Conservation (phyloP, 1,284 basidiomycete genomes). For the Sporisorium scitamineum region DNA sequence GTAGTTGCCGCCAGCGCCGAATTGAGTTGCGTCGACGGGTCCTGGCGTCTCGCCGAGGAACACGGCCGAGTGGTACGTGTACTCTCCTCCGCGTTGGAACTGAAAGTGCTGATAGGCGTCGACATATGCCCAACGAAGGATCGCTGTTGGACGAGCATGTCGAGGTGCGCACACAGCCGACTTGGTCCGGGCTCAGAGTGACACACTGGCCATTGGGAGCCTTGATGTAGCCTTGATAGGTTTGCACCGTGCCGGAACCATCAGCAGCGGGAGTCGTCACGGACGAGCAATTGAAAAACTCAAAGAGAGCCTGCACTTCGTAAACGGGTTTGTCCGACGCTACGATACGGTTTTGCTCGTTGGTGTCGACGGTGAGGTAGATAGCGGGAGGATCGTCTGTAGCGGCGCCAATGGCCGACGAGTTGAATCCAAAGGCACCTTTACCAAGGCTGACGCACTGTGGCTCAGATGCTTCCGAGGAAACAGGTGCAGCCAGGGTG, state of each 20-base stretch:
- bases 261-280: neutral
- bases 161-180: neutral
- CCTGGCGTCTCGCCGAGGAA: constrained; percentile 13
- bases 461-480: neutral
- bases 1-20: constrained; percentile 5
- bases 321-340: neutral
- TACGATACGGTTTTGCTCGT: neutral
- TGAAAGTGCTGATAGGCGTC: constrained; percentile 19
- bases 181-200: neutral
- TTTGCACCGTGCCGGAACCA: constrained; percentile 4
- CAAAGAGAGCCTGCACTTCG: constrained; percentile 11
- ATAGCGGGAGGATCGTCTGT: neutral
- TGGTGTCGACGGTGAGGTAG: constrained; percentile 4
- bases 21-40: neutral
- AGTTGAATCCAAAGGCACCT: constrained; percentile 23
- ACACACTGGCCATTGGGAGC: constrained; percentile 16
- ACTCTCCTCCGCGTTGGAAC: constrained; percentile 8
- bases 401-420: neutral
- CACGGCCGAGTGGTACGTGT: constrained; percentile 4
- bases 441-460: constrained; percentile 20
- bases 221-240: constrained; percentile 22
- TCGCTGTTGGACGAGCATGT: constrained; percentile 8
- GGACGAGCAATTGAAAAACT: constrained; percentile 19
- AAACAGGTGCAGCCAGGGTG: constrained; percentile 4
- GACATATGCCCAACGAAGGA: constrained; percentile 7